Base-by-base conservation (phyloP, 2,329 filamentous ascomycete genomes). In the Capronia americana region DNA sequence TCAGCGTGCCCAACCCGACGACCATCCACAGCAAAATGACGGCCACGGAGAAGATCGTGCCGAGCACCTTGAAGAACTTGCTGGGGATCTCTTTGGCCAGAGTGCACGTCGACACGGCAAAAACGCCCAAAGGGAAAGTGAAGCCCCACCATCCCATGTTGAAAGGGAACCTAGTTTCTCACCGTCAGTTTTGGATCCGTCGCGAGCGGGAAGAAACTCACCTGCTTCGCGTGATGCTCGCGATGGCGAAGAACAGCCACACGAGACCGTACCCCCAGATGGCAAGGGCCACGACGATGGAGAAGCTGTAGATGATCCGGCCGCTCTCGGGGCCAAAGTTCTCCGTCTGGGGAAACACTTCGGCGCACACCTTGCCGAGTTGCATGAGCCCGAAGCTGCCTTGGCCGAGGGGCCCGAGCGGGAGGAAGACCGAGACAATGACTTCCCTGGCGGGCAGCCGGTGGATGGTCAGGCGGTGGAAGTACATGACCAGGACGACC, bases 401-500 rank as follows among this genome's bases (percentile, higher is more conserved):
- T 74, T 89, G 87, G 0, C 88, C 88, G 0, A 90, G 77, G 0
- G 89, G 88, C 0, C 89, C 88, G 0, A 91, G 80, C 0, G 89
- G 89, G 0, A 92, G 78, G 70, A 91, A 90, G 6, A 87, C 85
- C 1, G 86, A 89, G 10, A 91, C 88, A 51, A 91, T 88, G 63
- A 88, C 85, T 73, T 90, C 89, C 57, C 85, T 82, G 1, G 88
- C 85, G 0, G 89, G 89, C 14, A 91, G 81, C 46, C 87, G 87
- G 76, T 91, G 85, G 2, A 91, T 75, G 3, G 86, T 87, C 10
- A 92, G 80, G 11, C 89, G 87, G 66, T 89, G 86, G 73, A 90
- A 90, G 76, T 92, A 92, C 44, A 92, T 84, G 11, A 86, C 86
- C 28, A 91, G 78, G 23, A 90, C 84, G 50, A 84, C 82, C 75